Evolutionary conservation across 139 green algal species (phyloP).

Genomic region (Ostreobium quekettii): DNA sequence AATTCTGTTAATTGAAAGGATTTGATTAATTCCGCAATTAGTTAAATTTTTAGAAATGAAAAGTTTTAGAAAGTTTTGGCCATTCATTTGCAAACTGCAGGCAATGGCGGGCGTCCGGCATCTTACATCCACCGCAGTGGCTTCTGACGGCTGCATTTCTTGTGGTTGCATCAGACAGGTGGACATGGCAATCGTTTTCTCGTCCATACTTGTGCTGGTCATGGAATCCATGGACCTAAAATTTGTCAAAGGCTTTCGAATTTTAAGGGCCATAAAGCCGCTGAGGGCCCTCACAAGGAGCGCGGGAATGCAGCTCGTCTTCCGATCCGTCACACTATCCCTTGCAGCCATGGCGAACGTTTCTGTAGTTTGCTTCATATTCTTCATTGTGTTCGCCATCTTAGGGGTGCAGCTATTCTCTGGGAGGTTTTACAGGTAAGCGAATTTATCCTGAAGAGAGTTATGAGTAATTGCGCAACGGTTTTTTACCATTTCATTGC

Average conservation of each 20-base stretch:
- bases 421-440: slow-evolving; percentile 28
- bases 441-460: no score
- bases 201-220: slow-evolving; percentile 34
- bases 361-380: slow-evolving; percentile 55
- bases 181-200: slow-evolving; percentile 61
- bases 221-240: slow-evolving; percentile 25
- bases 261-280: slow-evolving; percentile 60
- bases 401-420: slow-evolving; percentile 72
- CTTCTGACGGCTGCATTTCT: no score
- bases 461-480: no score
- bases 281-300: slow-evolving; percentile 58
- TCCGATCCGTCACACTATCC: slow-evolving; percentile 45
- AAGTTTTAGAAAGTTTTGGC: no score
- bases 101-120: no score
- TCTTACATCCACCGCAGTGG: no score
- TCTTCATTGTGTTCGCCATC: slow-evolving; percentile 80
- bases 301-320: slow-evolving; percentile 64
- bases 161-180: slow-evolving; percentile 30
- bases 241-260: slow-evolving; percentile 43
- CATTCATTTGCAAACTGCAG: no score
- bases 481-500: no score
- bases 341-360: slow-evolving; percentile 71
- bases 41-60: no score
- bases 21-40: no score
- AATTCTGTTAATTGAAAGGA: no score